Percentiles rank a stretch among this genome's conserved stretches.
phyloP scores from a whole-genome alignment of 306 rosid species.

The Lithocarpus polystachyus region DNA sequence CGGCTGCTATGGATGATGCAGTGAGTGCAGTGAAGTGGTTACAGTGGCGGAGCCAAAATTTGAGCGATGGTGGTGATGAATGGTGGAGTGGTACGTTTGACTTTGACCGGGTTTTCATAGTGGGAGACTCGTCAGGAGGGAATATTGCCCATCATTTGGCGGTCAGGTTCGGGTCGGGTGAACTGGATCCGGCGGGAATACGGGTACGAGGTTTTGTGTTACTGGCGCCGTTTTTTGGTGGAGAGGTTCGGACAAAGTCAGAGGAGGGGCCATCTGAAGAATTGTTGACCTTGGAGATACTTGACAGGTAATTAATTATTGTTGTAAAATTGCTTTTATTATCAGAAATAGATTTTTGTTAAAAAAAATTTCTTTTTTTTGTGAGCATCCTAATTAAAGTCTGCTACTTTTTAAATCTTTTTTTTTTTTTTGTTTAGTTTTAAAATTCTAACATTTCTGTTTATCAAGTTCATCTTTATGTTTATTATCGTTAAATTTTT shows the following conservation, averaged over 20 bases:
- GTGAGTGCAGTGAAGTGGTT: constrained; percentile 68
- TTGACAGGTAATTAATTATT: constrained; percentile 59
- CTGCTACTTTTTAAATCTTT: background rate
- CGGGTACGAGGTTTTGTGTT: constrained; percentile 59
- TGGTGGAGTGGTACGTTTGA: constrained; percentile 54
- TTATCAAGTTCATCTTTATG: too few species aligned
- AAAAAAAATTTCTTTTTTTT: too few species aligned
- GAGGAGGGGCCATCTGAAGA: constrained; percentile 71
- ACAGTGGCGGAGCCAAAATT: constrained; percentile 40
- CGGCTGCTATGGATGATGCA: constrained; percentile 77
- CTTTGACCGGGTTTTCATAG: constrained; percentile 54
- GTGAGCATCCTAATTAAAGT: too few species aligned
- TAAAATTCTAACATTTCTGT: too few species aligned
- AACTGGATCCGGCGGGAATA: constrained; percentile 44
- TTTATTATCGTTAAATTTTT: too few species aligned
- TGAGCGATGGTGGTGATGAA: constrained; percentile 38
- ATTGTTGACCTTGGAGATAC: constrained; percentile 50
- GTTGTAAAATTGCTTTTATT: background rate
- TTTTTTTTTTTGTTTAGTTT: too few species aligned
- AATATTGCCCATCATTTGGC: constrained; percentile 87
- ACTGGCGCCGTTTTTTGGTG: constrained; percentile 92
- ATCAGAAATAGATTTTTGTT: background rate
- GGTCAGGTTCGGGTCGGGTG: constrained; percentile 39
- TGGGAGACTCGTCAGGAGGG: constrained; percentile 95
- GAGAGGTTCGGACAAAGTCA: constrained; percentile 68